Conservation (phyloP, 2,329 filamentous ascomycete genomes). For the Penicillium sclerotigenum region DNA sequence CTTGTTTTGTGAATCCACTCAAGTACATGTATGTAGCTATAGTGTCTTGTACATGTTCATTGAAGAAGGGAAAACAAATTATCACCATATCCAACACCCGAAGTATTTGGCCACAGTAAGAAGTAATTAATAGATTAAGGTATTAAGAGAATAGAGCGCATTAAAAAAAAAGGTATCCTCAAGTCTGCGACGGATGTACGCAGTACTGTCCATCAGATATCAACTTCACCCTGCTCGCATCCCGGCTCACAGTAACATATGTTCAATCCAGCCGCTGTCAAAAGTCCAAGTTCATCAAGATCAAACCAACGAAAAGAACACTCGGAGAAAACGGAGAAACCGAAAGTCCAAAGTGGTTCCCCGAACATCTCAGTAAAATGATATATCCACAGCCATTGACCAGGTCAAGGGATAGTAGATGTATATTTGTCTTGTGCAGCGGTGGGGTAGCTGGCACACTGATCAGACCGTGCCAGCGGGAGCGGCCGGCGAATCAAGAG, state of each 20-base stretch:
- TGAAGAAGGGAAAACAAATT: not conserved
- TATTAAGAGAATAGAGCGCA: not conserved
- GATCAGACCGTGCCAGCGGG: conserved; percentile 15
- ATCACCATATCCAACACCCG: not conserved
- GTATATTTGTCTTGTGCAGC: not conserved
- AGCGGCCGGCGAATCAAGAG: conserved; percentile 18
- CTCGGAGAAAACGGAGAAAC: not conserved
- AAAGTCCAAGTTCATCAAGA: not conserved
- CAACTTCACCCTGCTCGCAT: not conserved
- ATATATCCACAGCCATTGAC: not conserved
- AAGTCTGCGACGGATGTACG: not conserved
- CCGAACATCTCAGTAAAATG: not conserved
- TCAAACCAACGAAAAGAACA: not conserved
- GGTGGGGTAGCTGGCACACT: not conserved
- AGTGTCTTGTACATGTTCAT: not conserved
- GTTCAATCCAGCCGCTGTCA: not conserved
- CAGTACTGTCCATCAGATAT: not conserved
- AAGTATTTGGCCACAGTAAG: not conserved
- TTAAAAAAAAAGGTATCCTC: not conserved
- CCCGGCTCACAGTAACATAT: not conserved
- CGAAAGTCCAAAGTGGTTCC: not conserved
- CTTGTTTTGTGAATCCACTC: not conserved
- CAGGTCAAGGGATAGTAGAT: not conserved
- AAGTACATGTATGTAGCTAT: not conserved
- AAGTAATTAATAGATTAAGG: conserved; percentile 1